Evolutionary conservation across 345 rosid species (phyloP).

Genomic region (Salix dunnii): DNA sequence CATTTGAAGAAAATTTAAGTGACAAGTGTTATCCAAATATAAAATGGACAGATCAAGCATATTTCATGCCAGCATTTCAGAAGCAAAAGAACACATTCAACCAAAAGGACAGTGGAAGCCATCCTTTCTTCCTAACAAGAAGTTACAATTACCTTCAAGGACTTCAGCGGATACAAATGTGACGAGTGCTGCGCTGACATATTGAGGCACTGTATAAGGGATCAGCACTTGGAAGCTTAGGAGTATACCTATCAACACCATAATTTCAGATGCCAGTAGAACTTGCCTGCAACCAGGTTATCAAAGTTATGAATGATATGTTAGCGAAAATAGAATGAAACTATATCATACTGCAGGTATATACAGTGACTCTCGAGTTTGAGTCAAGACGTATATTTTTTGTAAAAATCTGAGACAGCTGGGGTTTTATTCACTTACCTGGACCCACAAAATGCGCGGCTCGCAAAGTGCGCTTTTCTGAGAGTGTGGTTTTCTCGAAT

Average conservation of each 20-base stretch:
- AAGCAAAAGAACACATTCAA: background rate
- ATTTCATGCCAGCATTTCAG: background rate
- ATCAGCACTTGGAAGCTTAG: constrained; percentile 42
- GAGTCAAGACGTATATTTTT: too few relatives aligned
- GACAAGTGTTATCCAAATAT: background rate
- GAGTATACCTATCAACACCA: constrained; percentile 48
- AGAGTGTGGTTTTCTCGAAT: too few relatives aligned
- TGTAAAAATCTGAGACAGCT: too few relatives aligned
- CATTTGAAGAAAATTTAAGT: background rate
- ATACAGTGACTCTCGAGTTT: too few relatives aligned
- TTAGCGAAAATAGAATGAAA: background rate
- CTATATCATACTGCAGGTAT: too few relatives aligned
- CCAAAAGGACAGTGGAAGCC: too few relatives aligned
- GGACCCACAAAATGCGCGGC: too few relatives aligned
- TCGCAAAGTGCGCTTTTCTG: too few relatives aligned
- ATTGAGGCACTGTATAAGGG: constrained; percentile 52
- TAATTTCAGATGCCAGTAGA: constrained; percentile 73
- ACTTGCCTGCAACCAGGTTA: constrained; percentile 68
- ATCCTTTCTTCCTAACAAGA: too few relatives aligned
- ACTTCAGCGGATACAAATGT: constrained; percentile 59
- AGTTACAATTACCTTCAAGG: constrained; percentile 42
- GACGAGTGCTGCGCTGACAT: constrained; percentile 44
- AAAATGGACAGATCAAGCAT: background rate
- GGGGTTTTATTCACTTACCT: too few relatives aligned
- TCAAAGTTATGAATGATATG: background rate